A percentile compares a stretch with the other conserved stretches of the same genome.
Conservation (phyloP, 768 basidiomycete species). For the Leccinum longicurvipes region DNA sequence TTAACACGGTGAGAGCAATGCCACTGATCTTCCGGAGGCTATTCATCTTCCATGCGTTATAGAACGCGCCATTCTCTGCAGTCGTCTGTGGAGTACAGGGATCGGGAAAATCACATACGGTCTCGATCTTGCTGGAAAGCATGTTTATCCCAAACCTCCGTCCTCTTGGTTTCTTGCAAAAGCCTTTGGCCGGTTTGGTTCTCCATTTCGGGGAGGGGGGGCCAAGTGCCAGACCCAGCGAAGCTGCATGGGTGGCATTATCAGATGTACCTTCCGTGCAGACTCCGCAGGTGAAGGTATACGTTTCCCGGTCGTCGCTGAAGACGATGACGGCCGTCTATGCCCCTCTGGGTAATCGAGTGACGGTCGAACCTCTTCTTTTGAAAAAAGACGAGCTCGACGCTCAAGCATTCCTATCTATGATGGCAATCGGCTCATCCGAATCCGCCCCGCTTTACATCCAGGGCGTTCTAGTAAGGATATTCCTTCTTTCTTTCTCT, state of each 20-base stretch:
- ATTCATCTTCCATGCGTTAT: neutral
- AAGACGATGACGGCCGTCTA: slow-evolving; percentile 61
- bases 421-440: slow-evolving; percentile 68
- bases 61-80: slow-evolving; percentile 76
- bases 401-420: slow-evolving; percentile 63
- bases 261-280: slow-evolving; percentile 33
- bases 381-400: slow-evolving; percentile 63
- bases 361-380: slow-evolving; percentile 52
- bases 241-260: slow-evolving; percentile 59
- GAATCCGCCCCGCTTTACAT: slow-evolving; percentile 67
- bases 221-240: slow-evolving; percentile 51
- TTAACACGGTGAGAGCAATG: slow-evolving; percentile 54
- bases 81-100: slow-evolving; percentile 78
- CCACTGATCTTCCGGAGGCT: neutral
- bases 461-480: slow-evolving; percentile 59
- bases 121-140: slow-evolving; percentile 64
- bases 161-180: slow-evolving; percentile 48
- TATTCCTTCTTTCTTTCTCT: neutral
- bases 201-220: slow-evolving; percentile 73
- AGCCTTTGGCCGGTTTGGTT: slow-evolving; percentile 59
- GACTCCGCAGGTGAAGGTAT: slow-evolving; percentile 42
- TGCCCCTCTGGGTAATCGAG: slow-evolving; percentile 43
- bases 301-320: slow-evolving; percentile 58
- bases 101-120: slow-evolving; percentile 71
- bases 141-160: slow-evolving; percentile 58